Evolutionary conservation across 176 grass and related monocot genomes (phyloP).

Genomic region (Triticum urartu): DNA sequence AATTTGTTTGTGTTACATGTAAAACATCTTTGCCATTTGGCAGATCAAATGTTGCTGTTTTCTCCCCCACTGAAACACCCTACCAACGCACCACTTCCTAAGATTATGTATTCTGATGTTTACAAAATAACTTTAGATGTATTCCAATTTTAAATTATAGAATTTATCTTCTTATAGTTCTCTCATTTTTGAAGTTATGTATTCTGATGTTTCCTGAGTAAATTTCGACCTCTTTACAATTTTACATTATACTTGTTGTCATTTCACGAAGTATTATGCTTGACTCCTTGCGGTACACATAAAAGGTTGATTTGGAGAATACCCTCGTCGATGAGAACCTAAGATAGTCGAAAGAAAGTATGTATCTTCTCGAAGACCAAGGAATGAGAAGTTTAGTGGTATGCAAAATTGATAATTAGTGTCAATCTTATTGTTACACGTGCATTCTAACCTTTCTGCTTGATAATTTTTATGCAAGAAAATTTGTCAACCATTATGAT

Average conservation of each 20-base stretch:
- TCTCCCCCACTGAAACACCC: neutral
- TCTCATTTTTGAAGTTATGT: neutral
- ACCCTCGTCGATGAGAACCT: slow-evolving; percentile 92
- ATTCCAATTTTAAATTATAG: no score
- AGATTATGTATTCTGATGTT: no score
- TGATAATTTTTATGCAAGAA: slow-evolving; percentile 1
- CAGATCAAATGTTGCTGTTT: neutral
- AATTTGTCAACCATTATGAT: neutral
- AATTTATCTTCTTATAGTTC: no score
- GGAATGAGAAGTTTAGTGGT: slow-evolving; percentile 94
- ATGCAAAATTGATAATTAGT: slow-evolving; percentile 44
- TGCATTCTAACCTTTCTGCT: neutral
- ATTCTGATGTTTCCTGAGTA: neutral
- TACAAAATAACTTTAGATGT: no score
- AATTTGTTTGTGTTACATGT: neutral
- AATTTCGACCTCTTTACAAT: neutral
- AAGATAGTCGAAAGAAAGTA: slow-evolving; percentile 77
- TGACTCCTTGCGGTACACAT: slow-evolving; percentile 74
- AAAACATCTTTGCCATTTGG: neutral
- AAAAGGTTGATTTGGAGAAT: slow-evolving; percentile 99
- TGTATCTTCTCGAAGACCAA: slow-evolving; percentile 72
- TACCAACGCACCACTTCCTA: neutral
- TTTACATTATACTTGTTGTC: neutral
- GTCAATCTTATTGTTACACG: slow-evolving; percentile 20
- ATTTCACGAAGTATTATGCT: slow-evolving; percentile 33